phyloP scores from a whole-genome alignment of 108 stramenopile genomes.

The Skeletonema tropicum region DNA sequence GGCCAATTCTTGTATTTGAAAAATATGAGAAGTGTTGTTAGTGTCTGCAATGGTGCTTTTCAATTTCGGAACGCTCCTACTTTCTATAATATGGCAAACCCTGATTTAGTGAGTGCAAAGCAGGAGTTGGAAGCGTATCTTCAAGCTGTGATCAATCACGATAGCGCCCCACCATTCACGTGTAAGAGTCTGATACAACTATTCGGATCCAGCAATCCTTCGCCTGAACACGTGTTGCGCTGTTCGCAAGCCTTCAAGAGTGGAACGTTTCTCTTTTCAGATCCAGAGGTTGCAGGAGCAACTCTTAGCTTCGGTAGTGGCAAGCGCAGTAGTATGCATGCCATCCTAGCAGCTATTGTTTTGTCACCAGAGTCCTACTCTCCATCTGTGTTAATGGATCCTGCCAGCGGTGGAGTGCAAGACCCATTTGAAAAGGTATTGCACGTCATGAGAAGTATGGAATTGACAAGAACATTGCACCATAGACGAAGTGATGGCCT shows the following conservation, averaged over 20 bases:
- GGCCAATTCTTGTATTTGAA: slow-evolving; percentile 35
- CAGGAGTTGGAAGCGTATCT: slow-evolving; percentile 57
- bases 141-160: slow-evolving; percentile 47
- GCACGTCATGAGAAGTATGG: slow-evolving; percentile 36
- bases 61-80: slow-evolving; percentile 32
- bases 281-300: slow-evolving; percentile 16
- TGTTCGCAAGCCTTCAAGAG: slow-evolving; percentile 29
- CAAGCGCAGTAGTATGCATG: slow-evolving; percentile 36
- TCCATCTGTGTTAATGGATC: slow-evolving; percentile 30
- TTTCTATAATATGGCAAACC: slow-evolving; percentile 27
- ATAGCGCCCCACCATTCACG: slow-evolving; percentile 58
- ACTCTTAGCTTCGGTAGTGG: slow-evolving; percentile 33
- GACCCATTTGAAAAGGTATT: slow-evolving; percentile 44
- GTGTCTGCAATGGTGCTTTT: slow-evolving; percentile 24
- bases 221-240: slow-evolving; percentile 40
- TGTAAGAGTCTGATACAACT: slow-evolving; percentile 42
- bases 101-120: slow-evolving; percentile 27
- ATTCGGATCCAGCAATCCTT: slow-evolving; percentile 56
- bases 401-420: slow-evolving; percentile 32
- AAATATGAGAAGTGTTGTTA: slow-evolving; percentile 24
- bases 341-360: slow-evolving; percentile 42
- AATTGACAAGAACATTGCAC: slow-evolving; percentile 19
- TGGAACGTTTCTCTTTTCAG: slow-evolving; percentile 7
- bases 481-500: slow-evolving; percentile 20
- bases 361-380: slow-evolving; percentile 35